These are phyloP conservation scores for Exophiala sp. DNA, from an alignment of 2,329 filamentous ascomycete genomes.

Conservation along the genomic window DNA sequence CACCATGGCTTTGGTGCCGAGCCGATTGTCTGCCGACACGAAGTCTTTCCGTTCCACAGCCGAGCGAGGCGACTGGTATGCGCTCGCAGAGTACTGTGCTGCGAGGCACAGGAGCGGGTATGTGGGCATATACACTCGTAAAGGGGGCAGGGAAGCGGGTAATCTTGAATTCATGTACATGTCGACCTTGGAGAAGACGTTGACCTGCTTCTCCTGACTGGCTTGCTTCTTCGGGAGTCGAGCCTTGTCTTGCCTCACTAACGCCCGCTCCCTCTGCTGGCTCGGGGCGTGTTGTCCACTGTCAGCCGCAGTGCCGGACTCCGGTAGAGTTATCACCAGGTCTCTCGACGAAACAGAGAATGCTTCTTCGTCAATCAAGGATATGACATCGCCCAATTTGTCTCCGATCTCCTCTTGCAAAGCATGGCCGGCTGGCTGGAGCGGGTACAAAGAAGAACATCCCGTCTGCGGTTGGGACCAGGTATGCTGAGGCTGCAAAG, in stretches of 20 bases:
- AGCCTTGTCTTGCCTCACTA: background rate
- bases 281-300: background rate
- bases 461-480: slow-evolving; percentile 5
- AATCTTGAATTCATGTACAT: slow-evolving; percentile 71
- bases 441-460: background rate
- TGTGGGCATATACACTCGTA: slow-evolving; percentile 66
- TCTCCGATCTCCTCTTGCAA: slow-evolving; percentile 51
- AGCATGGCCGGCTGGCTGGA: background rate
- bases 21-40: slow-evolving; percentile 63
- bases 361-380: slow-evolving; percentile 61
- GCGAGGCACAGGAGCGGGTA: slow-evolving; percentile 74
- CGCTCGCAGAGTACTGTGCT: slow-evolving; percentile 68
- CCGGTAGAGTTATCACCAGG: slow-evolving; percentile 12
- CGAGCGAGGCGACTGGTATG: slow-evolving; percentile 61
- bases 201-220: slow-evolving; percentile 42
- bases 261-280: slow-evolving; percentile 5
- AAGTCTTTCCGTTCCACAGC: slow-evolving; percentile 59
- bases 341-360: slow-evolving; percentile 44
- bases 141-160: slow-evolving; percentile 59
- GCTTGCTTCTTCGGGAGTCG: slow-evolving; percentile 23
- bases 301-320: slow-evolving; percentile 4
- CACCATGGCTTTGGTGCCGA: slow-evolving; percentile 78
- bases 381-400: slow-evolving; percentile 63
- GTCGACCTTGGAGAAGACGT: slow-evolving; percentile 70
- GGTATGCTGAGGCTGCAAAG: slow-evolving; percentile 11